Evolutionary conservation across 83 land plant species (phyloP).

Genomic region (Larix sibirica): DNA sequence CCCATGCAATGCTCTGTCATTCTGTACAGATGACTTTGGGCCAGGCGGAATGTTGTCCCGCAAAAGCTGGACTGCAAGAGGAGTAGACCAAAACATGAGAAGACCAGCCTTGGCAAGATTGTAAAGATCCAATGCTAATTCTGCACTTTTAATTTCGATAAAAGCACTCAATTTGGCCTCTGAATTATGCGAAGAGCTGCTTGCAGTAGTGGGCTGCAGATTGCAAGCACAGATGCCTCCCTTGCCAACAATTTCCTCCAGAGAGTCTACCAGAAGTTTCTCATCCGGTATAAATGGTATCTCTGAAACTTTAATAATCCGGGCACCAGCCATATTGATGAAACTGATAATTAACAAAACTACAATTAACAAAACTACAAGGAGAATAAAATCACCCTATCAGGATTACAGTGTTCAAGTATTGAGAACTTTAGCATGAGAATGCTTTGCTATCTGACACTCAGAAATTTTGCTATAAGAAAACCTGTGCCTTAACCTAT

Average conservation of each 20-base stretch:
- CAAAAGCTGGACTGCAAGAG: background rate
- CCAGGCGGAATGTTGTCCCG: background rate
- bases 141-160: background rate
- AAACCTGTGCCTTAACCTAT: no score
- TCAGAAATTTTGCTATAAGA: no score
- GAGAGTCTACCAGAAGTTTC: background rate
- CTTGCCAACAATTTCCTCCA: background rate
- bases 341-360: no score
- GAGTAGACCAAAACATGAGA: background rate
- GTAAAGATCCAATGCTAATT: background rate
- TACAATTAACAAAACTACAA: no score
- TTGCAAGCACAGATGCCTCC: background rate
- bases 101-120: slow-evolving; percentile 2
- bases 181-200: background rate
- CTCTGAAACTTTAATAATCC: no score
- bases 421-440: no score
- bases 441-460: no score
- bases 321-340: no score
- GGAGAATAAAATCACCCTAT: no score
- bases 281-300: no score
- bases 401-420: no score
- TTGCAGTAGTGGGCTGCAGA: background rate
- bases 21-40: background rate
- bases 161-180: background rate
- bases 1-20: background rate